These are phyloP conservation scores for Holtermannia corniformis DNA, from an alignment of 768 basidiomycete genomes.

Conservation along the genomic window DNA sequence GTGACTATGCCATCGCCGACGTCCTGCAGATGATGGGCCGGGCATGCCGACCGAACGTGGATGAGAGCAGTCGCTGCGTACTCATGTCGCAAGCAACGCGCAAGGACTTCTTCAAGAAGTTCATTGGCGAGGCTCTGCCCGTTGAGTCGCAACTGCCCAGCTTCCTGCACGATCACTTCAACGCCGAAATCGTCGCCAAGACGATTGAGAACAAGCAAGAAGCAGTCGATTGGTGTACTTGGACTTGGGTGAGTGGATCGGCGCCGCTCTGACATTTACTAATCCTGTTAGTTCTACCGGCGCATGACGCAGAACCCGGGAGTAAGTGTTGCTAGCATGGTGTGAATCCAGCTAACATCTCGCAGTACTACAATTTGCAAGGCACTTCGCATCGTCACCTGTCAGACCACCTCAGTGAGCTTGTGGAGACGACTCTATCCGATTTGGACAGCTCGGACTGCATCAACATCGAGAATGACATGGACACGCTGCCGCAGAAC, in stretches of 20 bases:
- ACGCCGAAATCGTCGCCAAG: slow-evolving; percentile 94
- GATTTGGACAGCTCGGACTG: slow-evolving; percentile 93
- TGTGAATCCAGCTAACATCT: slow-evolving; percentile 30
- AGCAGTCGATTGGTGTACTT: slow-evolving; percentile 81
- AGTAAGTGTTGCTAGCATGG: slow-evolving; percentile 10
- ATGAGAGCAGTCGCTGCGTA: slow-evolving; percentile 83
- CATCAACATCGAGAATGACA: slow-evolving; percentile 83
- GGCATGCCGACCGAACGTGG: slow-evolving; percentile 84
- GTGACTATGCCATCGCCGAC: slow-evolving; percentile 97
- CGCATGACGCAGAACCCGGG: slow-evolving; percentile 90
- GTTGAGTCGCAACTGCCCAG: slow-evolving; percentile 92
- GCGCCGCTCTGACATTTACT: not conserved
- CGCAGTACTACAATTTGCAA: slow-evolving; percentile 46
- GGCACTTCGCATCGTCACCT: slow-evolving; percentile 92
- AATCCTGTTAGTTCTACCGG: slow-evolving; percentile 77
- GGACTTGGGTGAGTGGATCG: slow-evolving; percentile 64
- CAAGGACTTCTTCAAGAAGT: slow-evolving; percentile 99
- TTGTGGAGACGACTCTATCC: slow-evolving; percentile 84
- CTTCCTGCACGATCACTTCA: slow-evolving; percentile 92
- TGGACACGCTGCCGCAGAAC: slow-evolving; percentile 74
- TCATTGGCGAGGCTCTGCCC: slow-evolving; percentile 90
- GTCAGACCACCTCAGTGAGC: slow-evolving; percentile 88
- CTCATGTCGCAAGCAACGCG: slow-evolving; percentile 96
- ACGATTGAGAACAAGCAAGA: slow-evolving; percentile 99
- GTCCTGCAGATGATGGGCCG: slow-evolving; percentile 98